Evolutionary conservation across 371 early-diverging fungal genomes (phyloP).

Genomic region (Circinella minor): DNA sequence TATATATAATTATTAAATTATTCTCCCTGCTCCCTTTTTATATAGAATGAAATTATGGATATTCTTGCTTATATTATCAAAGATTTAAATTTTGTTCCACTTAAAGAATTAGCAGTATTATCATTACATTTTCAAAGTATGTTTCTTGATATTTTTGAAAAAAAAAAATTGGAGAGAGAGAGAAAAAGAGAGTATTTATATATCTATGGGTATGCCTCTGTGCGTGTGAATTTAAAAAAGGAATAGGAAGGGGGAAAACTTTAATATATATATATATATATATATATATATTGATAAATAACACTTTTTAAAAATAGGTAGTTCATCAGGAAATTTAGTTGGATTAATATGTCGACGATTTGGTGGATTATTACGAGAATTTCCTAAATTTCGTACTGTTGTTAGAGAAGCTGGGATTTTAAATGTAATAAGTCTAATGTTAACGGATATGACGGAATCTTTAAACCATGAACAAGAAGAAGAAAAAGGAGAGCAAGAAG

Average conservation of each 20-base stretch:
- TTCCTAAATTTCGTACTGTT: conserved; percentile 57
- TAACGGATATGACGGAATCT: conserved; percentile 58
- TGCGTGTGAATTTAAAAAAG: too few relatives aligned
- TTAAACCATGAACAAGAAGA: conserved; percentile 21
- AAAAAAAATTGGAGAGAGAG: too few relatives aligned
- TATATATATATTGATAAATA: not conserved
- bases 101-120: conserved; percentile 65
- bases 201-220: too few relatives aligned
- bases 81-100: conserved; percentile 72
- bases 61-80: conserved; percentile 60
- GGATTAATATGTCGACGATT: conserved; percentile 58
- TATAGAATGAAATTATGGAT: conserved; percentile 57
- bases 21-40: not conserved
- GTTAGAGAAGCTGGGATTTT: conserved; percentile 71
- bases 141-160: not conserved
- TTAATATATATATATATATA: not conserved
- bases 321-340: conserved; percentile 58
- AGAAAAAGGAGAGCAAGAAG: not conserved
- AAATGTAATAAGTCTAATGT: conserved; percentile 62
- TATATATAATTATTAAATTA: too few relatives aligned
- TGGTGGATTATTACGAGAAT: conserved; percentile 44
- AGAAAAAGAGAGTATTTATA: too few relatives aligned
- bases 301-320: conserved; percentile 27
- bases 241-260: not conserved
- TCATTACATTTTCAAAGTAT: conserved; percentile 68